These are phyloP conservation scores for Dalechampia spathulata DNA, from an alignment of 441 rosid genomes.

Conservation along the genomic window DNA sequence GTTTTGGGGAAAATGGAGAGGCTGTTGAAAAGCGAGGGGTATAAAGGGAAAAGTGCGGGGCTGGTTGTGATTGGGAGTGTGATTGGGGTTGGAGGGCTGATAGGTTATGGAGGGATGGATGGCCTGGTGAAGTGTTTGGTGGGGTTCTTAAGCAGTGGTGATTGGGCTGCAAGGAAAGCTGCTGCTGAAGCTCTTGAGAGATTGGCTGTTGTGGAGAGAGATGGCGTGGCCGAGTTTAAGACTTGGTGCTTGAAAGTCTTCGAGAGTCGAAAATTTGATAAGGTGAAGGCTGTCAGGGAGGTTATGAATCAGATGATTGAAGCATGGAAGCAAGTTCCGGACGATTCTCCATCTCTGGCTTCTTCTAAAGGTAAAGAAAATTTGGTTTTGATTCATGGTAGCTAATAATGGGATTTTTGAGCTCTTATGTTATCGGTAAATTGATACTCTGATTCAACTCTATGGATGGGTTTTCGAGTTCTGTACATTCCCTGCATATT, in stretches of 20 bases:
- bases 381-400: background rate
- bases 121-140: conserved; percentile 56
- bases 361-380: conserved; percentile 72
- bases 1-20: conserved; percentile 54
- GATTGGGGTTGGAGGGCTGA: conserved; percentile 63
- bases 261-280: conserved; percentile 71
- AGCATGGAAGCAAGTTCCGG: conserved; percentile 88
- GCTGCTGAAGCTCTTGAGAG: conserved; percentile 73
- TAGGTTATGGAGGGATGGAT: conserved; percentile 29
- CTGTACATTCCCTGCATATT: too few relatives aligned
- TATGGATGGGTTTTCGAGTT: too few relatives aligned
- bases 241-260: conserved; percentile 54
- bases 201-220: conserved; percentile 68
- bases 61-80: conserved; percentile 75
- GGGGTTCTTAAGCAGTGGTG: conserved; percentile 57
- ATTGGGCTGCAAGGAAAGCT: conserved; percentile 86
- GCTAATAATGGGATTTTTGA: background rate
- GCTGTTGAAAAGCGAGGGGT: conserved; percentile 53
- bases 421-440: too few relatives aligned
- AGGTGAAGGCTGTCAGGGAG: conserved; percentile 95
- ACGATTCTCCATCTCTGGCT: conserved; percentile 53
- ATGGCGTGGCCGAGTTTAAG: conserved; percentile 57
- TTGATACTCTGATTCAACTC: too few relatives aligned
- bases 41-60: conserved; percentile 70
- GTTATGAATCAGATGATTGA: conserved; percentile 78